phyloP scores from a whole-genome alignment of 2,329 filamentous ascomycete species.

The Exophiala spinifera region DNA sequence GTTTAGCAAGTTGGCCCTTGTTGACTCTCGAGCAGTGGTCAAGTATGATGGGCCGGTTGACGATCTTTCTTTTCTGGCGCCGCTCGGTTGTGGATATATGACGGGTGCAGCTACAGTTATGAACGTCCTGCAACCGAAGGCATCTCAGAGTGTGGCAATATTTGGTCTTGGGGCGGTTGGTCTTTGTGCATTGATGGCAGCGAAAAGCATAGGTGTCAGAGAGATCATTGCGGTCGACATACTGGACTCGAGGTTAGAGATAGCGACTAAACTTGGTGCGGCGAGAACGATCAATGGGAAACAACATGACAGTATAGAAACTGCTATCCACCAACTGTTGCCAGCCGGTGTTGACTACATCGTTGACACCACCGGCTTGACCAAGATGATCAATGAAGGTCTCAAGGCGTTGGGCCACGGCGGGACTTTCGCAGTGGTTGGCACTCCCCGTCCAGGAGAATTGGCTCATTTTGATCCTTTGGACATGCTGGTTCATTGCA shows the following conservation, averaged over 20 bases:
- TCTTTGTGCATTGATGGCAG: constrained; percentile 47
- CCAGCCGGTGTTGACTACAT: constrained; percentile 11
- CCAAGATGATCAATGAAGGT: constrained; percentile 28
- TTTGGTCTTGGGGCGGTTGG: constrained; percentile 48
- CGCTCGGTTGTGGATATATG: constrained; percentile 35
- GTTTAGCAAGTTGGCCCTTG: constrained; percentile 34
- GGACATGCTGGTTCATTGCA: constrained; percentile 8
- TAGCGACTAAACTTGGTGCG: constrained; percentile 41
- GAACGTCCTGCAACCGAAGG: constrained; percentile 38
- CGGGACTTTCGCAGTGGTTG: constrained; percentile 3
- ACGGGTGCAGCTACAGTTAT: constrained; percentile 41
- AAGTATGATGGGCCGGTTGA: constrained; percentile 20
- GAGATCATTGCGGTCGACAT: constrained; percentile 43
- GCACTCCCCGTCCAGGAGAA: constrained; percentile 3
- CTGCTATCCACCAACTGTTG: background rate
- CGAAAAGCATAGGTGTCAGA: constrained; percentile 41
- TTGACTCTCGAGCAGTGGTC: constrained; percentile 30
- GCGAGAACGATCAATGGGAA: constrained; percentile 32
- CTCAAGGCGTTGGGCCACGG: constrained; percentile 1
- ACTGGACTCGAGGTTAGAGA: constrained; percentile 36
- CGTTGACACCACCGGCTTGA: constrained; percentile 33
- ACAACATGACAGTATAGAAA: constrained; percentile 1
- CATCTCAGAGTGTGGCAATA: constrained; percentile 39
- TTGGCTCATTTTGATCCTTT: background rate
- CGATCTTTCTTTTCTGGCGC: constrained; percentile 30